These are phyloP conservation scores for Pythium sukuiense DNA, from an alignment of 352 stramenopile genomes.

Conservation along the genomic window DNA sequence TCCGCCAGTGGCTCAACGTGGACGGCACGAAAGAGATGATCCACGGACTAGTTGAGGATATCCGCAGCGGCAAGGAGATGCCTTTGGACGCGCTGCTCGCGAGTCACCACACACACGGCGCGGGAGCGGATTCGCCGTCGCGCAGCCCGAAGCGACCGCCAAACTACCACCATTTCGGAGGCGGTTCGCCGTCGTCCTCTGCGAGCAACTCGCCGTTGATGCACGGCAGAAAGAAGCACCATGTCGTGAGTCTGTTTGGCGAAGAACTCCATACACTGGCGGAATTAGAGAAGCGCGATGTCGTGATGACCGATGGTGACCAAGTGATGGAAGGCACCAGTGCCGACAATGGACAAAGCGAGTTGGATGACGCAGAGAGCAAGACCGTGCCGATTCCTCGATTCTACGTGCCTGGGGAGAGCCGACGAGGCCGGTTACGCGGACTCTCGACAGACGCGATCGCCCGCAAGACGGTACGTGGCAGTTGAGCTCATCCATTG, in stretches of 20 bases:
- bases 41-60: constrained; percentile 72
- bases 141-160: constrained; percentile 80
- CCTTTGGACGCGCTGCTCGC: constrained; percentile 36
- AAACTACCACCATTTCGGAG: constrained; percentile 74
- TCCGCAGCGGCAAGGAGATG: constrained; percentile 74
- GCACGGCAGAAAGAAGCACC: constrained; percentile 54
- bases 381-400: constrained; percentile 47
- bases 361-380: neutral
- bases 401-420: constrained; percentile 73
- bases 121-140: constrained; percentile 47
- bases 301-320: constrained; percentile 44
- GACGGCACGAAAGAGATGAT: constrained; percentile 87
- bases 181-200: constrained; percentile 25
- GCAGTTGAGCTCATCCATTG: neutral
- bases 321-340: constrained; percentile 36
- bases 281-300: constrained; percentile 49
- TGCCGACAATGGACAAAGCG: constrained; percentile 18
- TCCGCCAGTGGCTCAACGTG: constrained; percentile 85
- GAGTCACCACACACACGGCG: constrained; percentile 15
- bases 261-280: constrained; percentile 59
- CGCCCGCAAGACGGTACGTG: constrained; percentile 45
- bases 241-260: constrained; percentile 75
- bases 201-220: constrained; percentile 39
- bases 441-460: constrained; percentile 68
- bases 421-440: constrained; percentile 53